phyloP scores from a whole-genome alignment of 2,329 filamentous ascomycete genomes.

The Exophiala spinifera region DNA sequence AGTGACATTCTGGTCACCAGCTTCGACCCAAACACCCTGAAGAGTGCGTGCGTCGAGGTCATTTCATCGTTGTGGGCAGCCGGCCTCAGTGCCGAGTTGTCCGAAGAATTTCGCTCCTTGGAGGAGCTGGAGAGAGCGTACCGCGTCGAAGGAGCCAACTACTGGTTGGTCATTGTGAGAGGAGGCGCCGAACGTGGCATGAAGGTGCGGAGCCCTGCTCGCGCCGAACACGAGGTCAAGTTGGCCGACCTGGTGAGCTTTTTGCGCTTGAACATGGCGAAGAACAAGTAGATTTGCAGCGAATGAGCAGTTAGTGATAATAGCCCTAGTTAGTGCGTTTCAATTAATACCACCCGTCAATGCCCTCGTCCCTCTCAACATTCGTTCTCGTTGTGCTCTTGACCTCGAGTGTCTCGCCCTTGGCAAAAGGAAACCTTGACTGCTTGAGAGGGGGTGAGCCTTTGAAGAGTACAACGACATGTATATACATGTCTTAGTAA shows the following conservation, averaged over 20 bases:
- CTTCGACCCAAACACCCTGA: constrained; percentile 73
- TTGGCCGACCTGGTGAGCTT: constrained; percentile 71
- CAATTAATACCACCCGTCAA: too few species aligned
- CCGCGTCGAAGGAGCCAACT: constrained; percentile 71
- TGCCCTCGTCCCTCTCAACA: too few species aligned
- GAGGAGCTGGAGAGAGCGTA: constrained; percentile 68
- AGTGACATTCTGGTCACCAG: constrained; percentile 80
- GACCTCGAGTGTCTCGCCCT: too few species aligned
- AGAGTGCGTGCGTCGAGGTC: constrained; percentile 72
- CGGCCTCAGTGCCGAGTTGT: constrained; percentile 84
- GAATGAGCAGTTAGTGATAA: too few species aligned
- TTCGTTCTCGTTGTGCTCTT: too few species aligned
- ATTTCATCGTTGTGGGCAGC: constrained; percentile 76
- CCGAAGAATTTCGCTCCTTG: constrained; percentile 70
- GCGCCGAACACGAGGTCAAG: constrained; percentile 80
- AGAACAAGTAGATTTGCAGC: constrained; percentile 19
- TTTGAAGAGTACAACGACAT: too few species aligned
- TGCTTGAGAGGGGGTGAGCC: too few species aligned
- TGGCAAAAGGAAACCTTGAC: too few species aligned
- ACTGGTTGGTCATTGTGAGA: constrained; percentile 85
- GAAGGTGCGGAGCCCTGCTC: constrained; percentile 74
- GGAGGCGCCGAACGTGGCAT: constrained; percentile 54
- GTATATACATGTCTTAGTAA: too few species aligned
- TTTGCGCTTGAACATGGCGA: constrained; percentile 45
- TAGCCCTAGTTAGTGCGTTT: background rate